Percentiles rank a stretch among this genome's conserved stretches.
phyloP scores from a whole-genome alignment of 176 grass and related monocot species.

The Areca catechu region DNA sequence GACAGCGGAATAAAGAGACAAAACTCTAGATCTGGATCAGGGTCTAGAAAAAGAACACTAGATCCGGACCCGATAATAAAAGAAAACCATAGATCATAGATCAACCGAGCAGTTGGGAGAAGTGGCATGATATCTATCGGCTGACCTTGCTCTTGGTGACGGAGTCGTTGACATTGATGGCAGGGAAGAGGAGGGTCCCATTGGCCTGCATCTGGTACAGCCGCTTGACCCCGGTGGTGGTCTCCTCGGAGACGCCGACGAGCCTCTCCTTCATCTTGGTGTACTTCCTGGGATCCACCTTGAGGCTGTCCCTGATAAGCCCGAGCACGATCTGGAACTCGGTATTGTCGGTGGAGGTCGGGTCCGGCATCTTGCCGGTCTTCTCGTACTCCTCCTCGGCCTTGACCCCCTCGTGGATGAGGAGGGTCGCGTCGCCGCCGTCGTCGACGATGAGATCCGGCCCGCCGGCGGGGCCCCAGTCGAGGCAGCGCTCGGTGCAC shows the following conservation, averaged over 20 bases:
- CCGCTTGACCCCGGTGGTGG: conserved; percentile 84
- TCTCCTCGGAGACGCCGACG: conserved; percentile 93
- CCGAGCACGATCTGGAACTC: conserved; percentile 96
- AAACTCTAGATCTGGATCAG: conserved; percentile 18
- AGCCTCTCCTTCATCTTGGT: conserved; percentile 92
- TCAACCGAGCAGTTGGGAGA: too few species aligned
- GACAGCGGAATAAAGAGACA: too few species aligned
- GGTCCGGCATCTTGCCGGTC: conserved; percentile 57
- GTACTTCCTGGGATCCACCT: conserved; percentile 64
- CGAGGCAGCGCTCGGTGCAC: conserved; percentile 95
- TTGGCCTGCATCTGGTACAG: conserved; percentile 86
- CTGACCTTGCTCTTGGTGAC: conserved; percentile 98
- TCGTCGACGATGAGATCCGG: conserved; percentile 97
- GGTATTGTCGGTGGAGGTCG: conserved; percentile 72
- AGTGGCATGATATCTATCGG: neutral
- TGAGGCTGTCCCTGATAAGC: conserved; percentile 80
- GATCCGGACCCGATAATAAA: neutral
- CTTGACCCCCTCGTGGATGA: conserved; percentile 88
- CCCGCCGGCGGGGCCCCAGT: conserved; percentile 63
- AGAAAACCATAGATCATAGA: conserved; percentile 1
- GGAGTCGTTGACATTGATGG: conserved; percentile 91
- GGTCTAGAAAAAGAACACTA: neutral
- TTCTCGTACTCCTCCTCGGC: conserved; percentile 94
- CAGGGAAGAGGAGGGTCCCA: conserved; percentile 70
- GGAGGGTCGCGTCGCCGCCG: conserved; percentile 74